A percentile compares a stretch with the other conserved stretches of the same genome.
Conservation (phyloP, 2,329 filamentous ascomycete species). For the Fusarium anguioides region DNA sequence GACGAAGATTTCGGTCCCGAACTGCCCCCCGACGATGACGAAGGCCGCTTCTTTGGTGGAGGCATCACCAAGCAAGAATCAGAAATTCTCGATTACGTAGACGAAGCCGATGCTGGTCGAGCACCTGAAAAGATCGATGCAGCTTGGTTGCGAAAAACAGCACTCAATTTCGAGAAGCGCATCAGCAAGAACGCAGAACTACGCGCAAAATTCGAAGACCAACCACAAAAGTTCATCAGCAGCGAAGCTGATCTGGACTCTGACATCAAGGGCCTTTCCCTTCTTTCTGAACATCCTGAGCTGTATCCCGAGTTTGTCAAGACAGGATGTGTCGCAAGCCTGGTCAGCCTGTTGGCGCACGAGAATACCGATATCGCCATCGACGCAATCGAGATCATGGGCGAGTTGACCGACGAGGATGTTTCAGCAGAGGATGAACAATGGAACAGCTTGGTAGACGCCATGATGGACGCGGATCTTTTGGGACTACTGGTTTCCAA, state of each 20-base stretch:
- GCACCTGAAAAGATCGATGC: conserved; percentile 81
- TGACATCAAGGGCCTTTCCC: conserved; percentile 86
- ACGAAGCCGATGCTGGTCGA: conserved; percentile 58
- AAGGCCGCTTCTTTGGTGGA: conserved; percentile 94
- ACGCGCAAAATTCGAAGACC: conserved; percentile 82
- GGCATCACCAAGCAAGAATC: conserved; percentile 85
- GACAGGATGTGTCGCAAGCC: conserved; percentile 75
- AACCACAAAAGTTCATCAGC: conserved; percentile 85
- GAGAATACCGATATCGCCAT: conserved; percentile 98
- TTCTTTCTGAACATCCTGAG: conserved; percentile 86
- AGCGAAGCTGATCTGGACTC: conserved; percentile 90
- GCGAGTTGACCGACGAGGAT: conserved; percentile 93
- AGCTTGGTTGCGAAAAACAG: conserved; percentile 84
- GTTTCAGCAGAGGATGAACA: conserved; percentile 82
- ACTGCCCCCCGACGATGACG: conserved; percentile 70
- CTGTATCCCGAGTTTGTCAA: conserved; percentile 84
- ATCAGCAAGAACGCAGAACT: conserved; percentile 92
- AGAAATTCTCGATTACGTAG: conserved; percentile 88
- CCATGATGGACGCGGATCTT: conserved; percentile 74
- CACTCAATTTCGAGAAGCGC: conserved; percentile 87
- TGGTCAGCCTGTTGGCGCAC: conserved; percentile 87
- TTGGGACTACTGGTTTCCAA: conserved; percentile 81
- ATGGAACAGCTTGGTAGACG: conserved; percentile 81
- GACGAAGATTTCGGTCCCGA: conserved; percentile 61
- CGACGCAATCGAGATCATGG: conserved; percentile 87